These are phyloP conservation scores for Kondoa malvinella DNA, from an alignment of 768 basidiomycete genomes.

Conservation along the genomic window DNA sequence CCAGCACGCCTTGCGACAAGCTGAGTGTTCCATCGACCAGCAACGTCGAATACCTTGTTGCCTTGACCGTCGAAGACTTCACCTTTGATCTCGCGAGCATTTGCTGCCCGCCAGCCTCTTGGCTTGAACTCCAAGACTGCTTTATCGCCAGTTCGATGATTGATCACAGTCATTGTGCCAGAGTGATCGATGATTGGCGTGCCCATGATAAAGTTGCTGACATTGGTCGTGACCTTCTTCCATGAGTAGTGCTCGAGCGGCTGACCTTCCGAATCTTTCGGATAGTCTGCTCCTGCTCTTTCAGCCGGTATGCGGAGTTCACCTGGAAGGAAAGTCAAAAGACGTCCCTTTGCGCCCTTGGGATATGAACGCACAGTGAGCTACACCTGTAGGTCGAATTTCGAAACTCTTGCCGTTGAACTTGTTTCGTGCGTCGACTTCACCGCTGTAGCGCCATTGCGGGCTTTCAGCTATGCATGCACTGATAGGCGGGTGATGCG, in stretches of 20 bases:
- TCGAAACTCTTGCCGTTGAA: conserved; percentile 95
- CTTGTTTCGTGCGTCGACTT: conserved; percentile 93
- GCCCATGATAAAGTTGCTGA: conserved; percentile 80
- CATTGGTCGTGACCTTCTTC: conserved; percentile 82
- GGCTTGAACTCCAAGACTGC: conserved; percentile 91
- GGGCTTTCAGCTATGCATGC: conserved; percentile 90
- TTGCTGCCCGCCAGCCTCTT: conserved; percentile 78
- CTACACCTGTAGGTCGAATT: conserved; percentile 85
- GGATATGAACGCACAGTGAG: conserved; percentile 39
- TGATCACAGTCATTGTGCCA: conserved; percentile 71
- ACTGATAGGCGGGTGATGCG: conserved; percentile 90
- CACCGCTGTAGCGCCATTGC: conserved; percentile 59
- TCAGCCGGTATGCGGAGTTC: conserved; percentile 60
- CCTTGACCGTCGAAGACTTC: conserved; percentile 53
- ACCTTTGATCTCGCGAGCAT: conserved; percentile 83
- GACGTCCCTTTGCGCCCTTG: too few relatives aligned
- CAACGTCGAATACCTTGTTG: conserved; percentile 63
- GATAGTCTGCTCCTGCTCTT: conserved; percentile 44
- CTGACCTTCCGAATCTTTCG: conserved; percentile 35
- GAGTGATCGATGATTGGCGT: conserved; percentile 78
- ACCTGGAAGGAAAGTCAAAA: conserved; percentile 29
- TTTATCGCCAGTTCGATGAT: conserved; percentile 74
- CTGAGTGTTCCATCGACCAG: conserved; percentile 88
- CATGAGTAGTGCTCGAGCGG: conserved; percentile 82
- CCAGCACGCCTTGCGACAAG: conserved; percentile 66